phyloP scores from a whole-genome alignment of 148 eudicot genomes.

The Rhododendron ovatum region DNA sequence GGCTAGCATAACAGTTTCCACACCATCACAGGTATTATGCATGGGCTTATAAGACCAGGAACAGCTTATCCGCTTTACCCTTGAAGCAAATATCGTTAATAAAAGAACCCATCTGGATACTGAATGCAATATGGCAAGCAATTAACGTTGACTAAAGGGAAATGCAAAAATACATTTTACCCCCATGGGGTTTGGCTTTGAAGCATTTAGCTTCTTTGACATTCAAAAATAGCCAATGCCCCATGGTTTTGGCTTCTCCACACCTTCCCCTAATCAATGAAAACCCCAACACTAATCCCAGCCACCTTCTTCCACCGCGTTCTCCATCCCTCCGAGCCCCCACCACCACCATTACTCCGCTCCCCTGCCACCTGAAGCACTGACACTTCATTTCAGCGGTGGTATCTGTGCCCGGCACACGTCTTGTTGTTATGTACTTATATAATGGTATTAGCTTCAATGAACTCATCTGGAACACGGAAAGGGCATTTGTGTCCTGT shows the following conservation, averaged over 20 bases:
- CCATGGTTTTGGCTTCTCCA: background rate
- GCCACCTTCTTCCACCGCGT: background rate
- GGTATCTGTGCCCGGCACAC: background rate
- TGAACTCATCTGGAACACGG: background rate
- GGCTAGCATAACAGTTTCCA: background rate
- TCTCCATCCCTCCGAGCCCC: background rate
- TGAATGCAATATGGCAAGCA: background rate
- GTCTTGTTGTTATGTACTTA: background rate
- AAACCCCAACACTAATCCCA: background rate
- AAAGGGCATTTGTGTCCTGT: background rate
- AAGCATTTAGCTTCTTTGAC: background rate
- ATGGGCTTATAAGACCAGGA: background rate
- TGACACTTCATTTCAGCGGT: background rate
- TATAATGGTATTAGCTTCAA: background rate
- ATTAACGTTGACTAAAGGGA: background rate
- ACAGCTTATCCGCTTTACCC: background rate
- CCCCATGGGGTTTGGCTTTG: background rate
- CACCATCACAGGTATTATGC: background rate
- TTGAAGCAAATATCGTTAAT: background rate
- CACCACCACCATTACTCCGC: background rate
- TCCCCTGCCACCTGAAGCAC: background rate
- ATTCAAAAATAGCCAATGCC: background rate
- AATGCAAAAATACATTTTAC: background rate
- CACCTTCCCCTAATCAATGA: background rate
- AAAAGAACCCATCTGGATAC: background rate